A percentile compares a stretch with the other conserved stretches of the same genome.
phyloP scores from a whole-genome alignment of 2,329 filamentous ascomycete species.

The Claviceps africana region DNA sequence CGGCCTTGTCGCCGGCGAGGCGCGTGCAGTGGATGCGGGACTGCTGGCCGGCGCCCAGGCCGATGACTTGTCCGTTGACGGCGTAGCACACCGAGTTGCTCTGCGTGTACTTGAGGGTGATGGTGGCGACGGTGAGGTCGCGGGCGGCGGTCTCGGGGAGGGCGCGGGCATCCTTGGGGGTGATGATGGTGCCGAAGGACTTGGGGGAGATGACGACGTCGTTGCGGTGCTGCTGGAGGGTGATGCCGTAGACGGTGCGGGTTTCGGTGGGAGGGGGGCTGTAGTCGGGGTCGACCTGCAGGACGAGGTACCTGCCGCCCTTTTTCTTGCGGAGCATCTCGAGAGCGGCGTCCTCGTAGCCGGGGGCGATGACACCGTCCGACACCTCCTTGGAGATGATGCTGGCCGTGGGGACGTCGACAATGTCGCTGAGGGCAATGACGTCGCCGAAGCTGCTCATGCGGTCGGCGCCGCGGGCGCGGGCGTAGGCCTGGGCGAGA shows the following conservation, averaged over 20 bases:
- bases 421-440: slow-evolving; percentile 80
- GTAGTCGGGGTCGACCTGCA: slow-evolving; percentile 86
- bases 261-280: slow-evolving; percentile 68
- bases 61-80: slow-evolving; percentile 81
- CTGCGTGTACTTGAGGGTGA: slow-evolving; percentile 96
- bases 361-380: slow-evolving; percentile 87
- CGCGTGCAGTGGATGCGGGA: slow-evolving; percentile 97
- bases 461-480: slow-evolving; percentile 86
- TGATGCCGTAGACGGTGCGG: slow-evolving; percentile 81
- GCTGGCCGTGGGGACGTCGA: slow-evolving; percentile 86
- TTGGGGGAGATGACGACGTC: slow-evolving; percentile 73
- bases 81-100: slow-evolving; percentile 99
- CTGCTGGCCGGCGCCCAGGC: slow-evolving; percentile 91
- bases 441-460: slow-evolving; percentile 98
- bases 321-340: slow-evolving; percentile 96
- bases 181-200: slow-evolving; percentile 75
- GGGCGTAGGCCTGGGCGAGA: slow-evolving; percentile 88
- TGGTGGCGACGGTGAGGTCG: slow-evolving; percentile 88
- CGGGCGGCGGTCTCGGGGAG: slow-evolving; percentile 72
- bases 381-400: slow-evolving; percentile 98
- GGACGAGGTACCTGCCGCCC: slow-evolving; percentile 87
- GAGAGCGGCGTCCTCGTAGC: slow-evolving; percentile 71
- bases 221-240: slow-evolving; percentile 81
- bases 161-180: slow-evolving; percentile 60
- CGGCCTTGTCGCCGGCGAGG: slow-evolving; percentile 91